Base-by-base conservation (phyloP, 805 yeast species). In the Kuraishia capsulata region DNA sequence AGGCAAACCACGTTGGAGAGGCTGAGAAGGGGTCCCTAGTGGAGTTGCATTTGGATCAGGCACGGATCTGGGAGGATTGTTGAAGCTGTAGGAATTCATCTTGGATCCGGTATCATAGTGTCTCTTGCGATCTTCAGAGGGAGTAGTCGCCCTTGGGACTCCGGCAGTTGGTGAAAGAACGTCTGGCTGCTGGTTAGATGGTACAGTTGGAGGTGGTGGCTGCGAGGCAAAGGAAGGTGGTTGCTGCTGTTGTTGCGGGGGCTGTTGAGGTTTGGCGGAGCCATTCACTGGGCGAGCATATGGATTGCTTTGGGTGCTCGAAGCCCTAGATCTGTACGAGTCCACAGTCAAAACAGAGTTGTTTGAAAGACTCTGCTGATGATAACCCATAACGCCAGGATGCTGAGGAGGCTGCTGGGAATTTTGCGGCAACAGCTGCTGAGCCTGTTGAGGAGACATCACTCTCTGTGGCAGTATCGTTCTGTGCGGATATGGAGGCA, bases 51-150 rank as follows among this genome's bases (percentile, higher is more conserved):
- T 23, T 5, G 36, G 28, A 21, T 18, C 41, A 5, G 59, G 59
- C 8, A 52, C 39, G 19, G 54, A 49, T 25, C 59, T 42, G 6
- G 59, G 59, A 5, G 57, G 59, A 33, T 53, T 53, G 39, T 34
- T 43, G 31, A 54, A 37, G 1, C 54, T 45, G 33, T 54, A 54
- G 5, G 38, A 37, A 13, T 11, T 43, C 25, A 30, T 42, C 10
- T 38, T 41, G 16, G 20, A 25, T 9, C 10, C 11, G 26, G 26
- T 8, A 23, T 8, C 26, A n/a, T n/a, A n/a, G n/a, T n/a, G n/a
- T n/a, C n/a, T n/a, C n/a, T n/a, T n/a, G n/a, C n/a, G n/a, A n/a
- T n/a, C n/a, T n/a, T n/a, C n/a, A n/a, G n/a, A n/a, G n/a, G n/a
- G n/a, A n/a, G n/a, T n/a, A n/a, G n/a, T n/a, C n/a, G n/a, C n/a